Base-by-base conservation (phyloP, 306 rosid species). In the Rosa chinensis region DNA sequence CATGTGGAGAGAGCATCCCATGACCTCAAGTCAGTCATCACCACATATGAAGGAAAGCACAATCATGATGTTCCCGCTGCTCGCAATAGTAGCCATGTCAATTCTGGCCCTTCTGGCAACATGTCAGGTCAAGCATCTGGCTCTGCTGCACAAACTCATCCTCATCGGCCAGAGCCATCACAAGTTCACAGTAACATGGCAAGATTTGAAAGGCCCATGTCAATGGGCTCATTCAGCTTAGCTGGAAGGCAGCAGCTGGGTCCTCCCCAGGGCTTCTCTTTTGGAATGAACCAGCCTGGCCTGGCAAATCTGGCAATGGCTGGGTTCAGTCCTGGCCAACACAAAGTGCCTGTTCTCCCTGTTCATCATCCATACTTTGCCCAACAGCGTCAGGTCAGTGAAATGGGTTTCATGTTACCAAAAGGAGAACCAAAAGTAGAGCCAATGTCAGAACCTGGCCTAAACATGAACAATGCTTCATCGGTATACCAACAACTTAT, bases 1-100 rank as follows among this genome's bases (percentile, higher is more conserved):
- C 98, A 94, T 61, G 98, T 94, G 63, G 98, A 94, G 89, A 86
- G 98, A 83, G 98, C 97, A 49, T 94, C 98, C 1, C 94, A 92
- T 73, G 98, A 94, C 85, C 91, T 90, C 6, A 94, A 94, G 82
- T 92, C 97, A 0, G 98, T 94, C 75, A 94, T 94, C 80, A 94
- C 97, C 6, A 94, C 98, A 6, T 94, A 94, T 3, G 98, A 94
- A 81, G 98, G 98, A 73, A 94, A 94, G 86, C 98, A 94, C 88
- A 91, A 94, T 79, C 98, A 92, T 25, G 97, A 91, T 47, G 97
- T 94, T 80, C 98, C 97, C 0, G 97, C 92, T 11, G 97, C 93
- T 66, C 95, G 99, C 37, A 84, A 89, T 23, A 94, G 93, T 81
- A 94, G 94, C 61, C 97, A 92, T n/a, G 83, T 84, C 77, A 89